Base-by-base conservation (phyloP, 306 rosid genomes). In the Trifolium subterraneum region DNA sequence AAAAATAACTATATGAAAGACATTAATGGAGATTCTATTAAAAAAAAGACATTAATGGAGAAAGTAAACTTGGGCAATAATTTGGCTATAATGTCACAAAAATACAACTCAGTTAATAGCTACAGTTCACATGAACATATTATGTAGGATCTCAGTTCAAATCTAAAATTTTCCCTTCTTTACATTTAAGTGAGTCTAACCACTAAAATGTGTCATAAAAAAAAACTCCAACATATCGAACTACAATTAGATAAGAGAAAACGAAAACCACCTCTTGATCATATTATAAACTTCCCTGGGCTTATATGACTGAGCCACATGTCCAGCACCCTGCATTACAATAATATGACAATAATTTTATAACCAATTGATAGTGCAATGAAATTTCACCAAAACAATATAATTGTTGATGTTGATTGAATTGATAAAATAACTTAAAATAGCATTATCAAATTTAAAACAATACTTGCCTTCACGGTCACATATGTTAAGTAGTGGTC, bases 241-340 rank as follows among this genome's bases (percentile, higher is more conserved):
- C 14, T 0, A 54, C 5, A 20, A 54, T 71, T 60, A 83, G 13
- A 83, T 79, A 16, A 61, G 79, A 18, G 87, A 66, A 76, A 31
- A 83, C 51, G 79, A 71, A 59, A 83, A 67, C 84, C 84, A 83
- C 62, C 84, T 83, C 4, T 67, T 51, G 2, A 83, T 60, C 81
- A 83, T 33, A 50, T 76, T 62, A 7, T 71, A 61, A 76, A 61
- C 77, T 79, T 83, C 82, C 54, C 50, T 83, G 11, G 87, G 84
- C 36, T 83, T 83, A 52, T 16, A 83, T 67, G 61, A 33, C 0
- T 83, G 87, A 5, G 87, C 84, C 16, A 83, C 87, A 72, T 83
- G 87, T 52, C 84, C 84, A 41, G 82, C 84, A 1, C 84, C 87
- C 87, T 83, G 76, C 2, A 0, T 36, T 36, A 36, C 39, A 36